Conservation (phyloP, 2,329 filamentous ascomycete species). For the Cladosporium colombiae region DNA sequence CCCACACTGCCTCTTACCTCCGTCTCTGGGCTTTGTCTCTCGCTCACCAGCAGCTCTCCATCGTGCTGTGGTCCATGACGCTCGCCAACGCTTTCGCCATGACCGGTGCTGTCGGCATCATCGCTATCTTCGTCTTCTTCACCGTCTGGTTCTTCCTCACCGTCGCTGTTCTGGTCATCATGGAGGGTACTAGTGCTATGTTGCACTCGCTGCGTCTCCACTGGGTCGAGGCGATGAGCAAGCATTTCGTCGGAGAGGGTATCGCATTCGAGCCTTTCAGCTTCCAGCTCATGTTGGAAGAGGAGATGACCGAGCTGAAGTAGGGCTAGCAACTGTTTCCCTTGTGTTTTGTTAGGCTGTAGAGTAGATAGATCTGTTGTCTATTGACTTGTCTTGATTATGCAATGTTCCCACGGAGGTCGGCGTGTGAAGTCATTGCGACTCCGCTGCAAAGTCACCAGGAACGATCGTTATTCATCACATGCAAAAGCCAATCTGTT, state of each 20-base stretch:
- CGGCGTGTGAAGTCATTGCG: background rate
- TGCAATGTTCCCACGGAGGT: background rate
- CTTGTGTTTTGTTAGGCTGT: conserved; percentile 18
- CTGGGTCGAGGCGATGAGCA: conserved; percentile 97
- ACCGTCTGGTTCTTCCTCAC: conserved; percentile 87
- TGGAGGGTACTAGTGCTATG: conserved; percentile 97
- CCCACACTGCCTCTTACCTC: conserved; percentile 96
- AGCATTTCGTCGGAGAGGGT: conserved; percentile 91
- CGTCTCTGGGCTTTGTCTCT: conserved; percentile 97
- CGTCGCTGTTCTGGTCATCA: conserved; percentile 78
- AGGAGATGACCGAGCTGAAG: conserved; percentile 57
- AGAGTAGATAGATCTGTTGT: conserved; percentile 20
- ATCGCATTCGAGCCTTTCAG: conserved; percentile 82
- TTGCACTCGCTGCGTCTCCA: conserved; percentile 87
- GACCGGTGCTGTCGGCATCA: conserved; percentile 63
- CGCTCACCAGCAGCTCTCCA: conserved; percentile 94
- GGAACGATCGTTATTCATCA: background rate
- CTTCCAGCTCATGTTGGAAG: conserved; percentile 80
- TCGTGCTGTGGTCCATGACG: conserved; percentile 97
- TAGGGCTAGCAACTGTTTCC: conserved; percentile 22
- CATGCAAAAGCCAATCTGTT: background rate
- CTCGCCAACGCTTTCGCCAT: conserved; percentile 72
- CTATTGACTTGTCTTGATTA: conserved; percentile 11
- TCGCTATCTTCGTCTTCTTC: conserved; percentile 81
- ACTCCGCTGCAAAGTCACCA: background rate